phyloP scores from a whole-genome alignment of 495 filamentous ascomycete genomes.

The Penicillium bialowiezense region DNA sequence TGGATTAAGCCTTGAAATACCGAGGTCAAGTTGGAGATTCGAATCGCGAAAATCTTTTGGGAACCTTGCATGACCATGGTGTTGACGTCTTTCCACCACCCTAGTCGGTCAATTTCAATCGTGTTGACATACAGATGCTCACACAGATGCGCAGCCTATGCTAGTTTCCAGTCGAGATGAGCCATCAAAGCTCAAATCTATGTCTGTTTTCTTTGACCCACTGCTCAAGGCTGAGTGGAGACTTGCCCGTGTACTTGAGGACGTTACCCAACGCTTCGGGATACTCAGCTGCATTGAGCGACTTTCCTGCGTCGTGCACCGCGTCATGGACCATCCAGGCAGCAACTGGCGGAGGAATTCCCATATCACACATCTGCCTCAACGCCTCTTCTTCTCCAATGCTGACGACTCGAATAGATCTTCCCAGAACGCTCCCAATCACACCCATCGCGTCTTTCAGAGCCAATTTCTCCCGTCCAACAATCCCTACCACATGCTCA shows the following conservation, averaged over 20 bases:
- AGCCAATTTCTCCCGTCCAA: slow-evolving; percentile 6
- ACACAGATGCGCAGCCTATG: too few species aligned
- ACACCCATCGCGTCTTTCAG: slow-evolving; percentile 6
- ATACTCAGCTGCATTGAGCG: background rate
- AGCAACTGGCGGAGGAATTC: background rate
- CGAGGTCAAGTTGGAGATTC: too few species aligned
- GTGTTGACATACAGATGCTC: too few species aligned
- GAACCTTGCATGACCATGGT: too few species aligned
- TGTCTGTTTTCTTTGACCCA: slow-evolving; percentile 42
- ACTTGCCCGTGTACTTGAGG: slow-evolving; percentile 14
- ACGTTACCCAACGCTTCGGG: slow-evolving; percentile 3
- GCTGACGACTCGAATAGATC: slow-evolving; percentile 5
- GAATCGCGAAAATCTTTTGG: too few species aligned
- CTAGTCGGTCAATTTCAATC: too few species aligned
- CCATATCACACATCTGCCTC: background rate
- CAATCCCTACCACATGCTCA: slow-evolving; percentile 8
- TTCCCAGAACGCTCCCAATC: slow-evolving; percentile 6
- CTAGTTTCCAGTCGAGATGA: too few species aligned
- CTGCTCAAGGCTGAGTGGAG: slow-evolving; percentile 41
- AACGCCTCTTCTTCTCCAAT: slow-evolving; percentile 5
- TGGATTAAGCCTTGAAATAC: too few species aligned
- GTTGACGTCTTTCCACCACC: too few species aligned
- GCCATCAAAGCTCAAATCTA: slow-evolving; percentile 1
- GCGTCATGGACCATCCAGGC: slow-evolving; percentile 5
- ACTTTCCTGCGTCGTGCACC: background rate